These are phyloP conservation scores for Fusarium drepaniforme DNA, from an alignment of 2,329 filamentous ascomycete species.

Conservation along the genomic window DNA sequence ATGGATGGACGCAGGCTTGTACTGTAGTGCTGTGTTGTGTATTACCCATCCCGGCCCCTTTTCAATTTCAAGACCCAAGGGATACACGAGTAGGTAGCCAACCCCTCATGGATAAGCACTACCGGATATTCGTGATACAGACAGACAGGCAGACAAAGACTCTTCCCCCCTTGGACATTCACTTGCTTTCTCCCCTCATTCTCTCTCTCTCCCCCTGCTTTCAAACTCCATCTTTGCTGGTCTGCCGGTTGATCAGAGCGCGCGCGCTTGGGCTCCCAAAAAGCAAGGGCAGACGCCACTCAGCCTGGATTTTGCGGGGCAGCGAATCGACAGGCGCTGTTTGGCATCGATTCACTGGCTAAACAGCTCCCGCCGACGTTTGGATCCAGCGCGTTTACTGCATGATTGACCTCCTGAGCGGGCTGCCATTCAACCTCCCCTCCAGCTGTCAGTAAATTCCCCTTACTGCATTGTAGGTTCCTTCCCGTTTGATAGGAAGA, in stretches of 20 bases:
- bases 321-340: constrained; percentile 14
- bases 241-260: constrained; percentile 29
- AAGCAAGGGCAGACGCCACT: constrained; percentile 20
- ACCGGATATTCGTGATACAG: background rate
- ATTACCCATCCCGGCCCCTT: constrained; percentile 20
- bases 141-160: background rate
- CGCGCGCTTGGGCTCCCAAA: constrained; percentile 26
- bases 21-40: background rate
- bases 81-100: background rate
- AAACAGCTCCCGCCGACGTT: constrained; percentile 22
- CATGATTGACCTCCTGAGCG: constrained; percentile 18
- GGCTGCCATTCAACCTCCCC: background rate
- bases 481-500: constrained; percentile 4
- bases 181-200: background rate
- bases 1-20: background rate
- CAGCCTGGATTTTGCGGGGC: constrained; percentile 35
- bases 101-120: background rate
- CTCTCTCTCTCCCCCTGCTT: constrained; percentile 18
- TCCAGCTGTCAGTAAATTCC: background rate
- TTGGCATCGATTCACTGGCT: constrained; percentile 19
- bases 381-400: constrained; percentile 22
- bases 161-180: background rate
- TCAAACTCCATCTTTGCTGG: constrained; percentile 6
- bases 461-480: background rate
- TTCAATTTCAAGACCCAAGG: constrained; percentile 13